Base-by-base conservation (phyloP, 2,329 filamentous ascomycete genomes). In the Hypoxylon sp. region DNA sequence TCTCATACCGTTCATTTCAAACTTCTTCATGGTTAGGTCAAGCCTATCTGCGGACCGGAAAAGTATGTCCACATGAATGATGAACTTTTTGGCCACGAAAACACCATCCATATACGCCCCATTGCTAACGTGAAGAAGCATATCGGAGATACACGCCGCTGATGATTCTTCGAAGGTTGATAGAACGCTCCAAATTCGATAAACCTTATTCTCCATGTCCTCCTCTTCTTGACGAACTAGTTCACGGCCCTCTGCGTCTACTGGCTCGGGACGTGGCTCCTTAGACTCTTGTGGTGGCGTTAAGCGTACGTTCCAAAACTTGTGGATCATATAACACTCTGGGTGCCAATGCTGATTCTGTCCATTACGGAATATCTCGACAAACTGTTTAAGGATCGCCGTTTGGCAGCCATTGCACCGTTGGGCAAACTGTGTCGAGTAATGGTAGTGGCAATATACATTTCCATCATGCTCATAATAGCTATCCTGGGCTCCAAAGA, bases 291-390 rank as follows among this genome's bases (percentile, higher is more conserved):
- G 84, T 9, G 86, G 83, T 24, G 89, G 85, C 9, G 89, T 88
- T 36, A 99, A 83, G 53, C 96, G 90, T 64, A 99, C 96, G 76
- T 98, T 99, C 96, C 96, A 99, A 80, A 98, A 99, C 76, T 99
- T 99, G 82, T 99, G 96, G 68, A 99, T 99, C 96, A 99, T 99
- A 80, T 99, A 99, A 79, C 96, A 99, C 80, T 99, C 96, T 1
- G 96, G 96, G 77, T 99, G 96, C 96, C 96, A 99, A 78, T 99
- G 96, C 76, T 99, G 96, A 76, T 98, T 97, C 77, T 97, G 92
- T 1, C 95, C 95, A 78, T 98, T 98, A 72, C 96, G 91, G 80
- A 94, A 99, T 66, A 99, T 98, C 79, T 99, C 96, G 65, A 99
- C 96, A 78, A 99, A 99, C 78, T 99, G 96, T 81, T 99, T 99